Base-by-base conservation (phyloP, 306 rosid species). In the Psophocarpus tetragonolobus region DNA sequence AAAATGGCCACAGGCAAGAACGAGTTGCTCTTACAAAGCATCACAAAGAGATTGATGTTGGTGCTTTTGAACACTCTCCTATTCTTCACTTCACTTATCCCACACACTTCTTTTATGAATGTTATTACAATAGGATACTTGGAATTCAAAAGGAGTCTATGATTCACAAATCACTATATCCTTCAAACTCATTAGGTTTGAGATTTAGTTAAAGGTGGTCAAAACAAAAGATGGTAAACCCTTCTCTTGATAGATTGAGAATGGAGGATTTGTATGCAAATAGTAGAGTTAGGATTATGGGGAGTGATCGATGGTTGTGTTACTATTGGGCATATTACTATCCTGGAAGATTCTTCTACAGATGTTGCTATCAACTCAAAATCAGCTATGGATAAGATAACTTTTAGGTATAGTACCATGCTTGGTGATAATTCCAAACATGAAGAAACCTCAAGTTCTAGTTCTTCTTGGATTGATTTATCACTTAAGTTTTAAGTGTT, bases 1-100 rank as follows among this genome's bases (percentile, higher is more conserved):
- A 93, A 61, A 93, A 93, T 62, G 96, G 96, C 0, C 97, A 93
- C 51, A 93, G 87, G 36, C 92, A 85, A 21, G 96, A 91, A 81
- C 89, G 95, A n/a, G n/a, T n/a, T 0, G 91, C 88, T 0, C n/a
- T 89, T 14, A 94, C 87, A 3, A 93, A 93, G 67, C 88, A 82
- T 8, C 85, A n/a, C 10, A 91, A 91, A 78, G 90, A 84, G 8
- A 26, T 80, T 3, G 86, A 70, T 9, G 44, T 71, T 35, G 81
- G 78, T 53, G 17, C 9, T 57, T 57, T 75, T 3, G 88, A 82
- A 2, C 81, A 62, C 35, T 72, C 75, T 3, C 56, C 0, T 15
- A 74, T 45, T 71, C 60, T 91, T 36, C 80, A 80, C 61, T 80
- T 74, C 21, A 78, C 90, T 15, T 84, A 85, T 44, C 71, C 84